Evolutionary conservation across 2,329 filamentous ascomycete genomes (phyloP), one percentile per base, ranked within the genome.

Genomic region (Exserohilum rostratum): DNA sequence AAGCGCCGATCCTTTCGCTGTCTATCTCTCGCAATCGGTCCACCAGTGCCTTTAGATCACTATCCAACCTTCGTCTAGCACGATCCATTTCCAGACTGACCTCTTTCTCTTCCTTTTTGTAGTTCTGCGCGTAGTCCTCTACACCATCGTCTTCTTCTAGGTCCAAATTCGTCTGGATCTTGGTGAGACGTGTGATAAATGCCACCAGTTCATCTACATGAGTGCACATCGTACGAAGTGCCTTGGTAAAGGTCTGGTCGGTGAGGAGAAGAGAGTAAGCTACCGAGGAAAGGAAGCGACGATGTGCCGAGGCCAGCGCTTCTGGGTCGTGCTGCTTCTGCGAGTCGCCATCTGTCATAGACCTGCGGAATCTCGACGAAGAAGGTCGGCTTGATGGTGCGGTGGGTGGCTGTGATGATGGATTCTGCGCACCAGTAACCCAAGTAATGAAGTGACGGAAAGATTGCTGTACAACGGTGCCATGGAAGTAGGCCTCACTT

Each of bases 401-500:
- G 15, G 38, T 44, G 5, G 40, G 43, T 12, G 49, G 42, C 15
- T 54, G 58, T 17, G 39, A 34, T 13, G 40, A 13, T 5, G 20
- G 43, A 9, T 31, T 29, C 18, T 59, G 52, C 6, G 63, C 57
- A 9, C 65, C 64, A 25, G 81, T 80, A 15, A 96, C 79, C 91
- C 93, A 97, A 12, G 76, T 73, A 48, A 89, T 85, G 64, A 98
- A 93, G 46, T 90, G 87, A 13, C 88, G 84, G 86, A 92, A 97
- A 1, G 91, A 87, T 29, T 87, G 87, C 55, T 87, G 85, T 12
- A 97, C 88, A 6, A 98, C 88, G 69, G 96, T 92, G 1, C 90
- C 91, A 73, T 97, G 93, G 39, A 98, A 86, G 67, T 96, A 98
- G 3, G 87, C 87, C 62, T 93, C 90, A 12, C 91, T 88, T 71